phyloP scores from a whole-genome alignment of 176 grass and related monocot genomes.

The Oryza glumipatula region DNA sequence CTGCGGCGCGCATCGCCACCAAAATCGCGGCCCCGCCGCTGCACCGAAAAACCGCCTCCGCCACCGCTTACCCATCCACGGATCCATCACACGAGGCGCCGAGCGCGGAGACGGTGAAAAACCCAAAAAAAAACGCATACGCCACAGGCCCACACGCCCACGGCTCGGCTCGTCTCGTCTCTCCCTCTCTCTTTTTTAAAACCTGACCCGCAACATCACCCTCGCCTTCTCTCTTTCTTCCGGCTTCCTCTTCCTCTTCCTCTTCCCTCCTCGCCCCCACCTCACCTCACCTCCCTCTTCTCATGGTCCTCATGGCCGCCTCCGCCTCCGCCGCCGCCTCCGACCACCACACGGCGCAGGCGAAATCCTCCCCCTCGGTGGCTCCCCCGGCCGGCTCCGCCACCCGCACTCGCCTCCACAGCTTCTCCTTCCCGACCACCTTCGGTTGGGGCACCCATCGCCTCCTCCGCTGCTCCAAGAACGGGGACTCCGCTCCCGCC shows the following conservation, averaged over 20 bases:
- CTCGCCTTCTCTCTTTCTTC: not conserved
- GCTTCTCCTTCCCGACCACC: conserved; percentile 41
- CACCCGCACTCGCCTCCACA: conserved; percentile 28
- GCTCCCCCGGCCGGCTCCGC: not conserved
- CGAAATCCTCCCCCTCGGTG: not conserved
- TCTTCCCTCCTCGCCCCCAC: not conserved
- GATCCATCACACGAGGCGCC: too few relatives aligned
- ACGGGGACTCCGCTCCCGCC: not conserved
- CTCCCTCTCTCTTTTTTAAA: not conserved
- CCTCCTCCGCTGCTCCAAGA: conserved; percentile 51
- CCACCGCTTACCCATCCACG: too few relatives aligned
- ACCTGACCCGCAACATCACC: not conserved
- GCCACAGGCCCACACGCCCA: too few relatives aligned
- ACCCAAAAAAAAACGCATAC: too few relatives aligned
- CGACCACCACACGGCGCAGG: not conserved
- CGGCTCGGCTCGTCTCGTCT: too few relatives aligned
- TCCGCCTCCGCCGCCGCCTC: conserved; percentile 28
- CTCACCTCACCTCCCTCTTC: not conserved
- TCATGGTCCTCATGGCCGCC: conserved; percentile 49
- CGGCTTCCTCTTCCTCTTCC: not conserved
- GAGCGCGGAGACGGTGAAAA: too few relatives aligned
- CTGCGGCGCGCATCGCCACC: too few relatives aligned
- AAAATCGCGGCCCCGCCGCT: too few relatives aligned
- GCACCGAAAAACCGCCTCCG: too few relatives aligned
- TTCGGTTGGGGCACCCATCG: conserved; percentile 44